Evolutionary conservation across 2,329 filamentous ascomycete genomes (phyloP), one percentile per base, ranked within the genome.

Genomic region (Blumeria hordei): DNA sequence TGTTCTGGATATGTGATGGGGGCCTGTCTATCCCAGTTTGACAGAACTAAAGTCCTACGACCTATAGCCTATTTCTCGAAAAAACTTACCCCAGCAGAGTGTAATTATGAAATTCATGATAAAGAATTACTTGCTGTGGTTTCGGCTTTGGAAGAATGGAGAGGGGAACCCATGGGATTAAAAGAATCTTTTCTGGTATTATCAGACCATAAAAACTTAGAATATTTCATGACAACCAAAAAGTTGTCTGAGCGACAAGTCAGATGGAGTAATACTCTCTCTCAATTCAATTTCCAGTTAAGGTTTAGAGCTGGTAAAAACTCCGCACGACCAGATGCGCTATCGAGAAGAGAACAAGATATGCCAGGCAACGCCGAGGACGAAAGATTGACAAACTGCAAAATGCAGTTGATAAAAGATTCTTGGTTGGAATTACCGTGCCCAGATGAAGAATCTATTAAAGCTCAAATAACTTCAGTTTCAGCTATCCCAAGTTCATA

Each of bases 391-490:
- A 37, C 16, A 21, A 12, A 35, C 14, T 16, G 34, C 10, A 10
- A 53, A 53, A 53, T 39, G 3, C 14, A 53, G n/a, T 21, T 53
- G 39, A 33, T 53, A 39, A 53, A 51, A 51, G 45, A 49, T 32
- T 49, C 45, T 21, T 49, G 45, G 18, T 21, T 49, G 5, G 16
- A 49, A 32, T 21, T 28, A 49, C 18, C 14, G 33, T 49, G 16
- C 33, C 45, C 45, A 21, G 12, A 49, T 21, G 18, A 49, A 28
- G 33, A 28, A 49, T 49, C 11, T 6, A 28, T 49, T 11, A 49
- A 28, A 9, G 21, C 45, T 21, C 18, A 21, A 49, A 18, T 28
- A 11, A 49, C 45, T 49, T 21, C 7, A 21, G 21, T 49, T 21
- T 49, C 45, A 49, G 41, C 41, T 44, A 49, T 9, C 14, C 21